Percentiles rank a stretch among this genome's conserved stretches.
Evolutionary conservation across 257 asterid genomes (phyloP).

Genomic region (Nicotiana otophora): DNA sequence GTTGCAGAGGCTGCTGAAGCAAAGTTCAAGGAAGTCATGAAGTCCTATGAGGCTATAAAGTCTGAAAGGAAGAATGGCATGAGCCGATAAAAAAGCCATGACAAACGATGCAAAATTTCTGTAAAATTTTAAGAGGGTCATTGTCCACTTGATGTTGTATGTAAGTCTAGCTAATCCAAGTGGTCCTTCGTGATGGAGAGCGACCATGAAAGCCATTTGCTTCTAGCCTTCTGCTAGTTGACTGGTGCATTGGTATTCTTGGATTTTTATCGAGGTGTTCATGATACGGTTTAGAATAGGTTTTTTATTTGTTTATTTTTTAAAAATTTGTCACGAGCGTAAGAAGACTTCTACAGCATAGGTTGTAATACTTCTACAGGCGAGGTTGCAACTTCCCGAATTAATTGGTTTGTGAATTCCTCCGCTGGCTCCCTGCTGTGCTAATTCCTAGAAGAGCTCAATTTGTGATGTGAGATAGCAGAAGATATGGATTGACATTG

Average conservation of each 20-base stretch:
- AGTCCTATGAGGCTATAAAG: conserved; percentile 44
- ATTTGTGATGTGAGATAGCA: background rate
- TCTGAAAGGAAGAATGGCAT: conserved; percentile 52
- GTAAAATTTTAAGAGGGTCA: background rate
- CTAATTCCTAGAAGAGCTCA: background rate
- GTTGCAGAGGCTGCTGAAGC: conserved; percentile 71
- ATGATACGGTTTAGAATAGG: background rate
- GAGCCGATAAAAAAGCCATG: conserved; percentile 2
- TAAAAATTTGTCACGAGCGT: background rate
- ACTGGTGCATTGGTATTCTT: background rate
- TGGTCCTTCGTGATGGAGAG: background rate
- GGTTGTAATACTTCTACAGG: background rate
- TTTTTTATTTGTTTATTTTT: background rate
- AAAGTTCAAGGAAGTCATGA: conserved; percentile 77
- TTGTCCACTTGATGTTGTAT: background rate
- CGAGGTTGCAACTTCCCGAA: background rate
- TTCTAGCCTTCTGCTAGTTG: background rate
- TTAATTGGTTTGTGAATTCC: background rate
- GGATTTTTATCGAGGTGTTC: background rate
- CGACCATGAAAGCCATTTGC: background rate
- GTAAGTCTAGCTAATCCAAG: background rate
- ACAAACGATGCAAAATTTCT: background rate
- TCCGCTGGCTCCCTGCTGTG: background rate
- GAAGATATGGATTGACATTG: background rate
- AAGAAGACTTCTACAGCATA: background rate